These are phyloP conservation scores for Akanthomyces lecanii DNA, from an alignment of 2,329 filamentous ascomycete species.

Conservation along the genomic window DNA sequence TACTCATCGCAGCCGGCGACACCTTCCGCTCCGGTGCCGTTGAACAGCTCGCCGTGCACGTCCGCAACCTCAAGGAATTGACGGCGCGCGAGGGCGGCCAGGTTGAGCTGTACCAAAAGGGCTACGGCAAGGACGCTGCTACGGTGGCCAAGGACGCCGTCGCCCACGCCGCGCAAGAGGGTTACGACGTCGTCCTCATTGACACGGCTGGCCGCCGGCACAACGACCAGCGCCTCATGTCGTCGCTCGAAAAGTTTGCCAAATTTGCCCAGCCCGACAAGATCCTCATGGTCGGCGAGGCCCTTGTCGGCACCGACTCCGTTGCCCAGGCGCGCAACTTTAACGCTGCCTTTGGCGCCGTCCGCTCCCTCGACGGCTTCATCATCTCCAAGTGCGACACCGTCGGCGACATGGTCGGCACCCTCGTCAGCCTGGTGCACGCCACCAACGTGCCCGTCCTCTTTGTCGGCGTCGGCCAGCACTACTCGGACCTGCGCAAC, in stretches of 20 bases:
- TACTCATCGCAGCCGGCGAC: conserved; percentile 90
- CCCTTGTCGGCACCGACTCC: conserved; percentile 89
- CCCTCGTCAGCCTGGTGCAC: conserved; percentile 93
- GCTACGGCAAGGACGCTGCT: conserved; percentile 96
- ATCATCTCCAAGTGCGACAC: conserved; percentile 99
- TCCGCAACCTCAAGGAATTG: conserved; percentile 87
- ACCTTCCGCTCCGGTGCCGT: conserved; percentile 97
- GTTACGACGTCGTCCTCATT: conserved; percentile 91
- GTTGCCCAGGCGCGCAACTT: conserved; percentile 96
- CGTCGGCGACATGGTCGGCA: conserved; percentile 97
- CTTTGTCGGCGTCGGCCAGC: conserved; percentile 74
- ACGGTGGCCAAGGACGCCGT: conserved; percentile 94
- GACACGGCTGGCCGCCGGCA: conserved; percentile 93
- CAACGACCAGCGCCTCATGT: conserved; percentile 96
- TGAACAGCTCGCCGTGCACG: conserved; percentile 93
- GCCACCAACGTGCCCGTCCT: conserved; percentile 94
- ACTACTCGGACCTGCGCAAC: conserved; percentile 64
- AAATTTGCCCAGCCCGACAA: conserved; percentile 96
- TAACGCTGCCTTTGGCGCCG: conserved; percentile 82
- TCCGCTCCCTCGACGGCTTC: conserved; percentile 83
- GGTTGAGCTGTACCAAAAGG: conserved; percentile 93
- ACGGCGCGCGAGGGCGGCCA: conserved; percentile 75
- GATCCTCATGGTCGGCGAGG: conserved; percentile 90
- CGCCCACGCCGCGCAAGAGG: conserved; percentile 66
- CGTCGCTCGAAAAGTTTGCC: conserved; percentile 92